Conservation (phyloP, 1,284 basidiomycete species). For the Malassezia brasiliensis region DNA sequence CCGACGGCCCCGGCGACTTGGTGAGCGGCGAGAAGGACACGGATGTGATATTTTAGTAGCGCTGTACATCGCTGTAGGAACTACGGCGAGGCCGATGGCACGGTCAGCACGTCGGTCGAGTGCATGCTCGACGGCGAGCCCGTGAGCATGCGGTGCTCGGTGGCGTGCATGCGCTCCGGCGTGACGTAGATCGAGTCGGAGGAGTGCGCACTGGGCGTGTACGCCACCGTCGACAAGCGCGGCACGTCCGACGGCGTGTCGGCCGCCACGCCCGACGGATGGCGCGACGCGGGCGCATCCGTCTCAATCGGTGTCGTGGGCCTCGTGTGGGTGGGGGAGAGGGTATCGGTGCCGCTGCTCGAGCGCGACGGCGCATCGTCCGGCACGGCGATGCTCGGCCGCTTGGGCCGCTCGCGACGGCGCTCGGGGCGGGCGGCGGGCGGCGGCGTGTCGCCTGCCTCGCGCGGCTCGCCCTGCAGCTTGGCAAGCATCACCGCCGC, state of each 20-base stretch:
- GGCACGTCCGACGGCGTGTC: background rate
- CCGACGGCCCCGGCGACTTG: conserved; percentile 26
- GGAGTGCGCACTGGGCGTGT: background rate
- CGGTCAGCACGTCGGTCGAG: background rate
- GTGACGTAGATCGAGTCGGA: background rate
- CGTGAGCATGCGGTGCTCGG: background rate
- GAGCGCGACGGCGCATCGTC: conserved; percentile 2
- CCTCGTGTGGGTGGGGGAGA: background rate
- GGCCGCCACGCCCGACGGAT: background rate
- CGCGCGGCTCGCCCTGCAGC: conserved; percentile 27
- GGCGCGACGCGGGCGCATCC: background rate
- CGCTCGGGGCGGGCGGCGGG: conserved; percentile 11
- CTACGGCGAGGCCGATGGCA: background rate
- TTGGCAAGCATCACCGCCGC: conserved; percentile 41
- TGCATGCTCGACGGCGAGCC: conserved; percentile 2
- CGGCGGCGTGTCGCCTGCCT: background rate
- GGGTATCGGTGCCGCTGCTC: conserved; percentile 9
- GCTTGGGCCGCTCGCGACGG: conserved; percentile 13
- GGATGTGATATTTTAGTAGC: conserved; percentile 43
- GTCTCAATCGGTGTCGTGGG: background rate
- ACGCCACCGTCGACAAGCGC: background rate
- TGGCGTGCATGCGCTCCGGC: background rate
- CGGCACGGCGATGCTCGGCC: conserved; percentile 8
- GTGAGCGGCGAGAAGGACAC: conserved; percentile 42
- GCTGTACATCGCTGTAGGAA: background rate